Base-by-base conservation (phyloP, 2,329 filamentous ascomycete species). In the Neophaeococcomyces aloes region DNA sequence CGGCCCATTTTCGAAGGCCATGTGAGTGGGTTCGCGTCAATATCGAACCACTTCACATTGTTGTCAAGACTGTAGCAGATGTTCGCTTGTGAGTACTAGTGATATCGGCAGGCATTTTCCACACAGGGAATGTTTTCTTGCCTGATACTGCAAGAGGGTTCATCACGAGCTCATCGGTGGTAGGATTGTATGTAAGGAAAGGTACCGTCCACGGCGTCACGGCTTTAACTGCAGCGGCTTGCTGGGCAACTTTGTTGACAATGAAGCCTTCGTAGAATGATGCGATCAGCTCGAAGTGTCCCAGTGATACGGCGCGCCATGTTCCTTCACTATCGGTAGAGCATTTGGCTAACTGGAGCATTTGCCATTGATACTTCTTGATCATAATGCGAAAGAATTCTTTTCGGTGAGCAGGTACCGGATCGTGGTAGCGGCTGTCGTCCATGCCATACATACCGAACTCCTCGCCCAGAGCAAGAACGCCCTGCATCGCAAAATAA, bases 351-450 rank as follows among this genome's bases (percentile, higher is more conserved):
- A 42, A 18, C 8, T 34, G 27, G 7, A 42, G 30, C 7, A 31
- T 29, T 18, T 32, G 29, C 39, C 39, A 42, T 31, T 42, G 39
- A 27, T 42, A 42, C 17, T 19, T 17, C 23, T 42, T 42, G 15
- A 42, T 10, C n/a, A 42, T 11, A 3, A 29, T 29, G 10, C 32
- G 25, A 10, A 42, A 42, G 13, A 42, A 35, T 7, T 25, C 39
- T 19, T 42, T 37, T 7, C 23, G 39, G 7, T 34, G 39, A 6
- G 29, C 8, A 35, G 31, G 25, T 7, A n/a, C n/a, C n/a, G n/a
- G n/a, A n/a, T n/a, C n/a, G n/a, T n/a, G n/a, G n/a, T n/a, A n/a
- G n/a, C n/a, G n/a, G n/a, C n/a, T 32, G 29, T 42, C 39, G 17
- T 36, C 3, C 11, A 7, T 33, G 15, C 18, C 39, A 7, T 37